phyloP scores from a whole-genome alignment of 768 basidiomycete genomes.

The Krasilnikovozyma curviuscula region DNA sequence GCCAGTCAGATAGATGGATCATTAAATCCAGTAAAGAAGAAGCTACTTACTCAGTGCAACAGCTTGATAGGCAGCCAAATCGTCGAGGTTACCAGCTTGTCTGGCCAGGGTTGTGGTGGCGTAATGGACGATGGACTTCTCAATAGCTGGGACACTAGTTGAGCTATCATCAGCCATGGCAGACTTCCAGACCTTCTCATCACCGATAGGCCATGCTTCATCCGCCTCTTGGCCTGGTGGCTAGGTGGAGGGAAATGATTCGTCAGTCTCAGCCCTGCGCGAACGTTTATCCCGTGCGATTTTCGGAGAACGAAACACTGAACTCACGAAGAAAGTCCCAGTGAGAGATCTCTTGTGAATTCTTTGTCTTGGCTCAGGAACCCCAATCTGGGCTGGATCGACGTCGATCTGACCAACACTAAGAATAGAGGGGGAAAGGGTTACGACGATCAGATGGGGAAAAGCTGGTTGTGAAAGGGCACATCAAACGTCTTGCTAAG shows the following conservation, averaged over 20 bases:
- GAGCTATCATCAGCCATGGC: slow-evolving; percentile 21
- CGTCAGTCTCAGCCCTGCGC: background rate
- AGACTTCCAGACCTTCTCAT: slow-evolving; percentile 25
- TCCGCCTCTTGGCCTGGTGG: slow-evolving; percentile 12
- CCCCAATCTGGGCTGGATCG: background rate
- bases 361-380: background rate
- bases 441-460: no score
- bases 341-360: slow-evolving; percentile 3
- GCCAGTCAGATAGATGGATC: background rate
- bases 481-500: no score
- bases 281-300: background rate
- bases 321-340: background rate
- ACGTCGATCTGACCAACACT: no score
- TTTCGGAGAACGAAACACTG: background rate
- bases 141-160: background rate
- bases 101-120: slow-evolving; percentile 53
- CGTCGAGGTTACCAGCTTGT: slow-evolving; percentile 70
- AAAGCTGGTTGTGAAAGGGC: no score
- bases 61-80: slow-evolving; percentile 68
- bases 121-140: background rate
- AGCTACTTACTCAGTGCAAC: slow-evolving; percentile 28
- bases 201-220: slow-evolving; percentile 26
- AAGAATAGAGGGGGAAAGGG: no score
- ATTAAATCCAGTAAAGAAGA: slow-evolving; percentile 4
- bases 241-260: background rate